These are phyloP conservation scores for Saccharomycodes ludwigii DNA, from an alignment of 805 yeast species.

Conservation along the genomic window DNA sequence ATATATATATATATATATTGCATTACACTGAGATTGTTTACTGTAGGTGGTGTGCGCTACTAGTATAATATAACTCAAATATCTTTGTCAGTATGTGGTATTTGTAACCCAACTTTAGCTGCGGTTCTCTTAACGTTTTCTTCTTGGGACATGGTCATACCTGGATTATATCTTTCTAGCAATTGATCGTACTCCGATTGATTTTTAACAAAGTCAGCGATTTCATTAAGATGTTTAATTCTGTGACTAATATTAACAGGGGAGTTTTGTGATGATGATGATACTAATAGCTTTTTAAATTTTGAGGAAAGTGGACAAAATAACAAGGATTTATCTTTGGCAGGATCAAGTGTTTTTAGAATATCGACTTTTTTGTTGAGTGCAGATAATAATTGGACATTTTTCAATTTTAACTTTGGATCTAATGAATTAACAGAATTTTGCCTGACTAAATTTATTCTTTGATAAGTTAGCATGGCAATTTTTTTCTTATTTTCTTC, in stretches of 20 bases:
- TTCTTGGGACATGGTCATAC: conserved; percentile 60
- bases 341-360: conserved; percentile 8
- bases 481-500: conserved; percentile 13
- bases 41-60: background rate
- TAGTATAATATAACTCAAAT: background rate
- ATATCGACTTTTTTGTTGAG: conserved; percentile 10
- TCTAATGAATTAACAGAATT: background rate
- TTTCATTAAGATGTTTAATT: conserved; percentile 38
- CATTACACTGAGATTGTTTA: too few species aligned
- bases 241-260: conserved; percentile 10
- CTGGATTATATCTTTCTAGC: conserved; percentile 79
- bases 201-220: conserved; percentile 47
- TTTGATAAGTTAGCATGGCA: conserved; percentile 14
- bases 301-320: conserved; percentile 5
- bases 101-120: conserved; percentile 71
- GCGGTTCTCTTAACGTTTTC: conserved; percentile 78
- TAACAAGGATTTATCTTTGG: conserved; percentile 9
- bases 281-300: conserved; percentile 1
- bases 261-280: conserved; percentile 2
- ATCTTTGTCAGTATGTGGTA: conserved; percentile 28
- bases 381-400: conserved; percentile 6
- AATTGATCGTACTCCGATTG: conserved; percentile 72
- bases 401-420: conserved; percentile 1
- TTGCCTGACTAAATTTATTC: conserved; percentile 8
- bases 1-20: background rate